Conservation (phyloP, 139 green algal species). For the Ettlia oleoabundans region DNA sequence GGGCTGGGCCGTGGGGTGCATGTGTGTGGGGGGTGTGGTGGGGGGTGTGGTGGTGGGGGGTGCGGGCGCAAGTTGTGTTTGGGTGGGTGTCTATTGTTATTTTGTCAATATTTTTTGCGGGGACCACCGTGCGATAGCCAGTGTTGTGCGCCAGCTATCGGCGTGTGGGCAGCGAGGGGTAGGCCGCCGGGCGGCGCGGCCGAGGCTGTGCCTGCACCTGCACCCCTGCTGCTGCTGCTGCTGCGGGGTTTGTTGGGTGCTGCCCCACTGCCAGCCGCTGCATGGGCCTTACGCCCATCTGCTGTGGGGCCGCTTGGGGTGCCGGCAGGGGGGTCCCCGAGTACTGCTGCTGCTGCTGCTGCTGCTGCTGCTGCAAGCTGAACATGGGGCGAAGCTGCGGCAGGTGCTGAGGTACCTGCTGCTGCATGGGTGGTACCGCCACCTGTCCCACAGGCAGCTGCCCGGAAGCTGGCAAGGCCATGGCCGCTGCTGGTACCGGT, state of each 20-base stretch:
- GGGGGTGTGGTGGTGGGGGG: no score
- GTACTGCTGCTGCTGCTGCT: constrained; percentile 30
- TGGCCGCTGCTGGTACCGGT: background rate
- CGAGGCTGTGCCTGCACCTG: background rate
- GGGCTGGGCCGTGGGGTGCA: no score
- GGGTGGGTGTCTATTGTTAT: no score
- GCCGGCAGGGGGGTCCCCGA: constrained; percentile 8
- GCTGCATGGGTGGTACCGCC: background rate
- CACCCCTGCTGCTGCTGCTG: constrained; percentile 37
- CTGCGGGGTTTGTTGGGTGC: background rate
- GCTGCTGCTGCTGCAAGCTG: background rate
- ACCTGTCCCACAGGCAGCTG: background rate
- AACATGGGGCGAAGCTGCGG: background rate
- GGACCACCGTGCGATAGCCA: no score
- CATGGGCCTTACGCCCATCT: constrained; percentile 5
- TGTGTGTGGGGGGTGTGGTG: no score
- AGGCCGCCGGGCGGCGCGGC: background rate
- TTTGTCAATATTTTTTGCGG: no score
- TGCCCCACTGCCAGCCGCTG: constrained; percentile 16
- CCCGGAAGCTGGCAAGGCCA: background rate
- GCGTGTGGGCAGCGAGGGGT: constrained; percentile 7
- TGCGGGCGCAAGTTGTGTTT: no score
- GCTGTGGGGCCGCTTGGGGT: background rate
- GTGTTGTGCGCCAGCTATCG: no score
- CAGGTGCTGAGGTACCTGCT: background rate